Base-by-base conservation (phyloP, 768 basidiomycete genomes). In the Rubroboletus pulcherrimus region DNA sequence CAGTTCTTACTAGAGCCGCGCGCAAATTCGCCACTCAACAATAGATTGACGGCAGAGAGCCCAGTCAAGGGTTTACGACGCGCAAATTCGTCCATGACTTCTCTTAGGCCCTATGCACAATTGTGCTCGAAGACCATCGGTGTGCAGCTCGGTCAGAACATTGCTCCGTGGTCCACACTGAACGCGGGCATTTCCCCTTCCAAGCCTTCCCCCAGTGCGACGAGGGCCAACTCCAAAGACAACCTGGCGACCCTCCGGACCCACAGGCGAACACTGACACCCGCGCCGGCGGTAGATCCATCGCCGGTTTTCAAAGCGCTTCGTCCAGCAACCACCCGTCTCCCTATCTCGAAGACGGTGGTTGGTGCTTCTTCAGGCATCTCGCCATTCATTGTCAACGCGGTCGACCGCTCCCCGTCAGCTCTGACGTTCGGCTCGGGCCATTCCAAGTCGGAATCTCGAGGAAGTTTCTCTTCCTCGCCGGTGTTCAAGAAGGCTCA, bases 111-210 rank as follows among this genome's bases (percentile, higher is more conserved):
- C 1, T 85, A 84, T 55, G 73, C 74, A 0, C 75, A 74, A 47
- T 66, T 69, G 7, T 63, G 58, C n/a, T 62, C 61, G 9, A 64
- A 58, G 59, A 56, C 54, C 11, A 31, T 64, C 0, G 49, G 67
- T 11, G 53, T 58, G 37, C 65, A 64, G 1, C 70, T 84, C 8
- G 82, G 81, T 0, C 78, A 81, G 64, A 83, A 79, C 53, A 89
- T 89, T 47, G 78, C 80, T 1, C 85, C 86, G 0, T 88, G 85
- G 85, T 73, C 80, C 0, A 74, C 74, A 7, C 68, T 85, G 7
- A 73, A 77, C 38, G 73, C 63, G 7, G 38, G 59, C 7, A 71
- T 75, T 4, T 76, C 78, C 1, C 77, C 76, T 11, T 68, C 72
- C 48, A 78, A 70, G 62, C 62, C 69, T 5, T 56, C 67, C 10